Evolutionary conservation across 768 basidiomycete genomes (phyloP).

Genomic region (Russula olivacea): DNA sequence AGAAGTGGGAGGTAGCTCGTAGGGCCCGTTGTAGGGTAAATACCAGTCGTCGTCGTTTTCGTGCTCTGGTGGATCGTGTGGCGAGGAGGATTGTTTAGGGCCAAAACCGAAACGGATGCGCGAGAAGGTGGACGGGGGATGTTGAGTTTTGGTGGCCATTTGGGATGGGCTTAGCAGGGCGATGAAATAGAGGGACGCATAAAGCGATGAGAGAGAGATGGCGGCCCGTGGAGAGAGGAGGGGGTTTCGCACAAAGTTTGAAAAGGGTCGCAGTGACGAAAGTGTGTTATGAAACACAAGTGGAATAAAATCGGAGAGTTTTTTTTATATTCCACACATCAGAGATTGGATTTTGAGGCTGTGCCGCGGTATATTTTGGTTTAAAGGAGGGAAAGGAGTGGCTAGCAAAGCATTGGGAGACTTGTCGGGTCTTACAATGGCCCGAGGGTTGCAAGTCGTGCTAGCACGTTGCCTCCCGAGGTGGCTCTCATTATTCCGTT

Average conservation of each 20-base stretch:
- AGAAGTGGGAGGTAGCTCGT: slow-evolving; percentile 35
- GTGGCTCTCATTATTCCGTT: background rate
- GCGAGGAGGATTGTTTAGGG: slow-evolving; percentile 22
- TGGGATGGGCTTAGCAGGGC: slow-evolving; percentile 12
- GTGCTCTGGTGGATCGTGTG: slow-evolving; percentile 25
- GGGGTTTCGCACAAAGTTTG: slow-evolving; percentile 19
- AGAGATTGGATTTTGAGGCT: background rate
- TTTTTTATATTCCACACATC: background rate
- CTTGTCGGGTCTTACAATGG: background rate
- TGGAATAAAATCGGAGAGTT: slow-evolving; percentile 1
- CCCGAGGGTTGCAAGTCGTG: background rate
- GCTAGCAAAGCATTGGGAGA: slow-evolving; percentile 6
- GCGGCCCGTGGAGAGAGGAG: background rate
- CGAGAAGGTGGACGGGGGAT: slow-evolving; percentile 32
- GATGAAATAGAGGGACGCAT: slow-evolving; percentile 3
- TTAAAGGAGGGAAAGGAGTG: background rate
- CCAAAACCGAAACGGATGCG: slow-evolving; percentile 37
- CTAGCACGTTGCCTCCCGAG: no score
- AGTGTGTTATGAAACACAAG: slow-evolving; percentile 8
- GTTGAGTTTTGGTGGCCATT: slow-evolving; percentile 36
- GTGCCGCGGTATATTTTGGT: background rate
- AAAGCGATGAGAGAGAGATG: slow-evolving; percentile 4
- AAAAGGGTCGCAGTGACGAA: background rate
- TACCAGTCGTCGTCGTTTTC: slow-evolving; percentile 48
- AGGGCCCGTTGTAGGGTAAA: slow-evolving; percentile 59